These are phyloP conservation scores for Cajanus cajan DNA, from an alignment of 306 rosid genomes.

Conservation along the genomic window DNA sequence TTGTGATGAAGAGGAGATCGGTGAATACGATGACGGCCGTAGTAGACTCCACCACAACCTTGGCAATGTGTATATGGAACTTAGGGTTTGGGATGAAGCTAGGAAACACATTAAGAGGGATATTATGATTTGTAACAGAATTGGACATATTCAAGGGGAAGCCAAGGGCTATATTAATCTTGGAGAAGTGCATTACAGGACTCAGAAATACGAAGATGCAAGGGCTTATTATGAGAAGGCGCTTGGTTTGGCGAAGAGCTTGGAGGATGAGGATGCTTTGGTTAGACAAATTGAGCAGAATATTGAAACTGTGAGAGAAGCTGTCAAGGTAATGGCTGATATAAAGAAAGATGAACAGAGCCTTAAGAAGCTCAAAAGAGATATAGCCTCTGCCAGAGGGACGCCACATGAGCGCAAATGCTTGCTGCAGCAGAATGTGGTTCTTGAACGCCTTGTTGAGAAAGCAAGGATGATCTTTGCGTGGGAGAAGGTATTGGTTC, in stretches of 20 bases:
- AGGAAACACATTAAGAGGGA: slow-evolving; percentile 63
- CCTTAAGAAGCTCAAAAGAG: slow-evolving; percentile 72
- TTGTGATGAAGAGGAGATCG: slow-evolving; percentile 81
- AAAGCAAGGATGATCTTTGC: slow-evolving; percentile 57
- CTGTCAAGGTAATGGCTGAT: slow-evolving; percentile 54
- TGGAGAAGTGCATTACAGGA: slow-evolving; percentile 73
- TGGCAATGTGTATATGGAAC: slow-evolving; percentile 72
- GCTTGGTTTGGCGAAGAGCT: slow-evolving; percentile 51
- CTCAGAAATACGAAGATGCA: slow-evolving; percentile 74
- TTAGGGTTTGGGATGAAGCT: slow-evolving; percentile 77
- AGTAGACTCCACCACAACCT: slow-evolving; percentile 93
- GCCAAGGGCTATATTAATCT: slow-evolving; percentile 89
- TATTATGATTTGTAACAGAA: slow-evolving; percentile 65
- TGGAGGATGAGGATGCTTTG: slow-evolving; percentile 87
- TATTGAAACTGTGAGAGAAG: slow-evolving; percentile 52
- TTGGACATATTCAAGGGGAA: slow-evolving; percentile 82
- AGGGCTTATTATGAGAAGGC: slow-evolving; percentile 59
- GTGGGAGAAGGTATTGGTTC: slow-evolving; percentile 67
- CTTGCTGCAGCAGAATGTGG: slow-evolving; percentile 47
- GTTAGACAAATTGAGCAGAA: slow-evolving; percentile 59
- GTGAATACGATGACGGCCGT: slow-evolving; percentile 61
- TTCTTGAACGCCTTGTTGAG: slow-evolving; percentile 65
- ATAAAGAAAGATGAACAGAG: slow-evolving; percentile 69
- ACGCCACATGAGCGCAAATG: slow-evolving; percentile 61
- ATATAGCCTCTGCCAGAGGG: slow-evolving; percentile 55